These are phyloP conservation scores for Diaporthe vaccinii DNA, from an alignment of 2,329 filamentous ascomycete genomes.

Conservation along the genomic window DNA sequence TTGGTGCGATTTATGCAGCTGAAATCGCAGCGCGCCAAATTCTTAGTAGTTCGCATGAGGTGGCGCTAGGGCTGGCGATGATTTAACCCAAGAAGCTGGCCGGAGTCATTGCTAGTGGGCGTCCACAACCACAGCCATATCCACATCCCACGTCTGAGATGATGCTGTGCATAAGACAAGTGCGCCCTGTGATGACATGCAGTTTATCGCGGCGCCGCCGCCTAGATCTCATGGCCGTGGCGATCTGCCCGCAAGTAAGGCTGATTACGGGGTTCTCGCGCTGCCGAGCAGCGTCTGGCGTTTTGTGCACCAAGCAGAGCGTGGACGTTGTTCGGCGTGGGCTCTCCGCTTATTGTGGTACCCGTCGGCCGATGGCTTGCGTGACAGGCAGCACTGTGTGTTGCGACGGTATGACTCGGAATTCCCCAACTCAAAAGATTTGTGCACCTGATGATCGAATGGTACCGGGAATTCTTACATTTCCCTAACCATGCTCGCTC, in stretches of 20 bases:
- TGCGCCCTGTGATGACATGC: constrained; percentile 22
- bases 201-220: neutral
- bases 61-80: constrained; percentile 25
- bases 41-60: constrained; percentile 16
- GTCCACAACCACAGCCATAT: neutral
- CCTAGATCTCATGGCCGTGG: neutral
- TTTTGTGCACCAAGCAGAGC: neutral
- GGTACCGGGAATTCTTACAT: neutral
- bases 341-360: neutral
- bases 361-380: neutral
- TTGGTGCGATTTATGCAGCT: constrained; percentile 17
- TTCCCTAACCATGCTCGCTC: neutral
- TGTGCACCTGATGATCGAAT: neutral
- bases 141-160: neutral
- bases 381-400: neutral
- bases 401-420: constrained; percentile 14
- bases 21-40: constrained; percentile 12
- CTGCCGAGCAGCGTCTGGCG: neutral
- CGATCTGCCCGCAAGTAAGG: neutral
- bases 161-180: neutral
- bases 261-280: constrained; percentile 2
- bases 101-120: constrained; percentile 4
- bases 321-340: neutral
- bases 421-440: constrained; percentile 8
- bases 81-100: constrained; percentile 24